phyloP scores from a whole-genome alignment of 2,329 filamentous ascomycete species.

The Monosporascus sp. region DNA sequence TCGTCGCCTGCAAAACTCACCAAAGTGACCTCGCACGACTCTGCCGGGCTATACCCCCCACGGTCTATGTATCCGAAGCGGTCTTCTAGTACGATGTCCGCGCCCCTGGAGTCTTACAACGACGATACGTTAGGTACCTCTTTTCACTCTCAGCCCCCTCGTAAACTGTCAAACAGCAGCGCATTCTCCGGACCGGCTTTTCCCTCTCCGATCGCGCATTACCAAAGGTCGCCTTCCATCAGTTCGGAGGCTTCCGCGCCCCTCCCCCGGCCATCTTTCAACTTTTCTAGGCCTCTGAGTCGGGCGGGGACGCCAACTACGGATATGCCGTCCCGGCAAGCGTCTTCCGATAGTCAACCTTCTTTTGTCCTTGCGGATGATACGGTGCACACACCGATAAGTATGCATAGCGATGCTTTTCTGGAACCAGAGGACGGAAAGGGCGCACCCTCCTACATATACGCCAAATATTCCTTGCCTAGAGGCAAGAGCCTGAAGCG shows the following conservation, averaged over 20 bases:
- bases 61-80: slow-evolving; percentile 44
- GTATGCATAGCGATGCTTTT: slow-evolving; percentile 66
- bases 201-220: slow-evolving; percentile 56
- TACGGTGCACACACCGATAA: slow-evolving; percentile 62
- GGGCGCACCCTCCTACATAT: slow-evolving; percentile 70
- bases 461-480: slow-evolving; percentile 78
- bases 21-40: slow-evolving; percentile 43
- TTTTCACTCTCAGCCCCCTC: slow-evolving; percentile 59
- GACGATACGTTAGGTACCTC: slow-evolving; percentile 59
- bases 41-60: slow-evolving; percentile 46
- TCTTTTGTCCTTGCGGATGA: slow-evolving; percentile 61
- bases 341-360: slow-evolving; percentile 62
- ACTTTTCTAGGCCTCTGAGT: slow-evolving; percentile 90
- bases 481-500: slow-evolving; percentile 75
- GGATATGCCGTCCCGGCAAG: slow-evolving; percentile 55
- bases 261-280: slow-evolving; percentile 71
- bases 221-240: slow-evolving; percentile 75
- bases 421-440: slow-evolving; percentile 45
- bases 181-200: slow-evolving; percentile 35
- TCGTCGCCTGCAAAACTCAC: slow-evolving; percentile 39
- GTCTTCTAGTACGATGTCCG: slow-evolving; percentile 56
- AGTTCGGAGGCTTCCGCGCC: slow-evolving; percentile 72
- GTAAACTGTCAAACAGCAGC: slow-evolving; percentile 71
- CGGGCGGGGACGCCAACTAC: slow-evolving; percentile 56
- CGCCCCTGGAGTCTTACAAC: slow-evolving; percentile 61